Percentiles rank a stretch among this genome's conserved stretches.
Evolutionary conservation across 345 rosid genomes (phyloP).

Genomic region (Fremontodendron californicum): DNA sequence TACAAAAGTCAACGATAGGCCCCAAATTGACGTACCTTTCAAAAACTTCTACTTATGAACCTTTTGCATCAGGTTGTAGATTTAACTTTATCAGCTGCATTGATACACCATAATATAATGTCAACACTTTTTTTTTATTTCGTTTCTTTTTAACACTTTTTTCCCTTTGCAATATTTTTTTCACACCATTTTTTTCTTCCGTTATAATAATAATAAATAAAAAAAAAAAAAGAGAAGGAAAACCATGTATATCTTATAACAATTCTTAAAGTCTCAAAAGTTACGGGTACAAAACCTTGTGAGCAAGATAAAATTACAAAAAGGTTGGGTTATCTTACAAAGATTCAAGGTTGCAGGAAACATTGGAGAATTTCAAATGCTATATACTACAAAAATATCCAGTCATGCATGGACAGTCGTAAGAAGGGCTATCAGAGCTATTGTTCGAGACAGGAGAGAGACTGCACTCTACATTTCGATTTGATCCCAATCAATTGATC

Average conservation of each 20-base stretch:
- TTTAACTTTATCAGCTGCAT: conserved; percentile 84
- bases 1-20: conserved; percentile 89
- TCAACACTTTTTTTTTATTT: too few relatives aligned
- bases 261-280: too few relatives aligned
- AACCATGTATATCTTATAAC: too few relatives aligned
- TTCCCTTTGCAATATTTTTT: too few relatives aligned
- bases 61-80: conserved; percentile 79
- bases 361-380: background rate
- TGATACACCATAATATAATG: background rate
- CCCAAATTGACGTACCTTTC: conserved; percentile 91
- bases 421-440: background rate
- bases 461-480: conserved; percentile 29
- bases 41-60: conserved; percentile 82
- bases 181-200: too few relatives aligned
- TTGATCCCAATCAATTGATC: conserved; percentile 54
- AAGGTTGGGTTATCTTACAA: too few relatives aligned
- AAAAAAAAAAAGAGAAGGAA: too few relatives aligned
- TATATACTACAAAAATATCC: background rate
- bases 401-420: background rate
- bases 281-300: too few relatives aligned
- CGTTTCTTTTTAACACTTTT: too few relatives aligned
- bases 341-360: background rate
- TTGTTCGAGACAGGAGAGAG: background rate
- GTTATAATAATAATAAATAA: too few relatives aligned
- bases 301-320: too few relatives aligned